Evolutionary conservation across 108 stramenopile species (phyloP).

Genomic region (Mediolabrus comicus): DNA sequence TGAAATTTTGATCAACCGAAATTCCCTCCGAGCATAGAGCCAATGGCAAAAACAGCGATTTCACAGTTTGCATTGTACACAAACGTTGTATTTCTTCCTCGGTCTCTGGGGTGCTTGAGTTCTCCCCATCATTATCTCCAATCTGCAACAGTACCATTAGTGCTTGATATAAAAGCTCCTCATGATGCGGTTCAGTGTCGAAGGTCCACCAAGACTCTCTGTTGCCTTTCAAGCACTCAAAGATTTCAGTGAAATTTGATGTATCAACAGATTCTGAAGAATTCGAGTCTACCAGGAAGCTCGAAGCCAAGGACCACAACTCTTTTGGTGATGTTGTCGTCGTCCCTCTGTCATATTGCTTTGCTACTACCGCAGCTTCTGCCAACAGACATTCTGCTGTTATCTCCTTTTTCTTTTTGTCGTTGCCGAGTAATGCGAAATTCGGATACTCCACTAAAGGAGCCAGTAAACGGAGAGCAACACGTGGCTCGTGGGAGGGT

Average conservation of each 20-base stretch:
- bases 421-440: slow-evolving; percentile 4
- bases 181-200: not conserved
- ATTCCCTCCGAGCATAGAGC: not conserved
- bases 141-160: not conserved
- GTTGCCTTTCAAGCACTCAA: slow-evolving; percentile 4
- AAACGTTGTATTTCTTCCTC: slow-evolving; percentile 22
- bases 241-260: not conserved
- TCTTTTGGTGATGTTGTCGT: slow-evolving; percentile 7
- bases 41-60: slow-evolving; percentile 12
- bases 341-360: not conserved
- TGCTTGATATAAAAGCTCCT: not conserved
- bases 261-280: slow-evolving; percentile 14
- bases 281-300: slow-evolving; percentile 17
- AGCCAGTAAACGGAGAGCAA: slow-evolving; percentile 70
- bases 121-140: not conserved
- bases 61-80: slow-evolving; percentile 17
- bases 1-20: slow-evolving; percentile 3
- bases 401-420: slow-evolving; percentile 42
- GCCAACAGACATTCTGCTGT: slow-evolving; percentile 68
- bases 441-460: slow-evolving; percentile 55
- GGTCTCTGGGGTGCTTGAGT: not conserved
- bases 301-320: slow-evolving; percentile 39
- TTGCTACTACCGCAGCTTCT: slow-evolving; percentile 42
- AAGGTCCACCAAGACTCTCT: slow-evolving; percentile 2
- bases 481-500: slow-evolving; percentile 38